Conservation (phyloP, 805 yeast species). For the Torulaspora delbrueckii region DNA sequence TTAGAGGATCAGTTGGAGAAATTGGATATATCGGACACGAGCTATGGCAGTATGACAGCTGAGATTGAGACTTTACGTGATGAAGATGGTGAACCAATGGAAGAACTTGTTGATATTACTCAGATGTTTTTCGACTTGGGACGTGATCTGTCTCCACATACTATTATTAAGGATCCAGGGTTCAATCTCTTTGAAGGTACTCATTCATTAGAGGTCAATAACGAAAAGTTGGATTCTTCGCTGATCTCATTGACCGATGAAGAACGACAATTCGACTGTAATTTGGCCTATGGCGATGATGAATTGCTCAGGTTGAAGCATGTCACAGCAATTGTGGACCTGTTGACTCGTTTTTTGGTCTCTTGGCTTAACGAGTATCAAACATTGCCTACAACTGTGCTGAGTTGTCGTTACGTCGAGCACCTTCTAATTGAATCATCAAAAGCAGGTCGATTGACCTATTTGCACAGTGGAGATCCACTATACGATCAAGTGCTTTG, state of each 20-base stretch:
- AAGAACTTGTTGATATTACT: constrained; percentile 50
- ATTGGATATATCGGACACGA: constrained; percentile 7
- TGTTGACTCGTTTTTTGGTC: constrained; percentile 49
- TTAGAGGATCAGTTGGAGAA: constrained; percentile 8
- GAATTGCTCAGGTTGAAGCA: constrained; percentile 37
- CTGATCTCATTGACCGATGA: constrained; percentile 44
- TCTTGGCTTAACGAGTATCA: constrained; percentile 72
- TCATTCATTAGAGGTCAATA: constrained; percentile 75
- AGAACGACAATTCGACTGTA: constrained; percentile 46
- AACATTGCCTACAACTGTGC: constrained; percentile 66
- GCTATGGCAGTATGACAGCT: constrained; percentile 1
- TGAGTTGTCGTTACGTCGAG: constrained; percentile 72
- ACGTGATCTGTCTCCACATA: constrained; percentile 42
- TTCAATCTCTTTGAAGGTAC: constrained; percentile 80
- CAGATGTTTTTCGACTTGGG: constrained; percentile 42
- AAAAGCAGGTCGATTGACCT: constrained; percentile 15
- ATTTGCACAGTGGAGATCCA: constrained; percentile 22
- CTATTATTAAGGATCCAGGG: constrained; percentile 52
- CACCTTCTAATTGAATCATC: constrained; percentile 44
- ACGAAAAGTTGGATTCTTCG: constrained; percentile 73
- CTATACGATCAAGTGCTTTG: constrained; percentile 49
- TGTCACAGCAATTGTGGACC: constrained; percentile 49
- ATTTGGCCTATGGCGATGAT: constrained; percentile 17
- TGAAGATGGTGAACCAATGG: not conserved
- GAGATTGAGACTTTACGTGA: not conserved